These are phyloP conservation scores for Ambrosia trifida DNA, from an alignment of 129 eudicot species.

Conservation along the genomic window DNA sequence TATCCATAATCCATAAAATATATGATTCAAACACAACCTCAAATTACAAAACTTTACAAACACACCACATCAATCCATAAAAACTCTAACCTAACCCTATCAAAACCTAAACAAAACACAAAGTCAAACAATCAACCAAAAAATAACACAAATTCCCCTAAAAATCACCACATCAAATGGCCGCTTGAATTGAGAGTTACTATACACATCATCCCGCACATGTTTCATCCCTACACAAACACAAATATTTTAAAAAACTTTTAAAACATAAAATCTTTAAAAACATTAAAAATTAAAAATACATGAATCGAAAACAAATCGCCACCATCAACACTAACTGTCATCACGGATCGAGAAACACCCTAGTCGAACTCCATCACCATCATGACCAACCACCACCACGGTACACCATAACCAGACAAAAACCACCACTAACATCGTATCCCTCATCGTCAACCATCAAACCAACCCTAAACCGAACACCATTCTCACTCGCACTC, in stretches of 20 bases:
- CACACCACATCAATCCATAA: slow-evolving; percentile 20
- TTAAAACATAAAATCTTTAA: no score
- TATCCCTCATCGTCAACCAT: no score
- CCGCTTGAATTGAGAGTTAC: slow-evolving; percentile 79
- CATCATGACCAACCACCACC: no score
- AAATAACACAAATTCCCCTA: slow-evolving; percentile 13
- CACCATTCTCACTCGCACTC: no score
- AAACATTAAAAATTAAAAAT: neutral
- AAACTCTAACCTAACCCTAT: slow-evolving; percentile 3
- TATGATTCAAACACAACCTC: slow-evolving; percentile 19
- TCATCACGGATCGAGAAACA: no score
- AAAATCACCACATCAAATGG: slow-evolving; percentile 44
- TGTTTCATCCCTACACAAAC: slow-evolving; percentile 78
- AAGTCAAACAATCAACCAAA: slow-evolving; percentile 30
- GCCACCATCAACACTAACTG: no score
- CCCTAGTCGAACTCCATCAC: no score
- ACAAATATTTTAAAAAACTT: neutral
- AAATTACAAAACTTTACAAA: neutral
- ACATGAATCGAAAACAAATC: slow-evolving; percentile 12
- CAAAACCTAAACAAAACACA: slow-evolving; percentile 13
- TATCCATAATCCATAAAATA: neutral
- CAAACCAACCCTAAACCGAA: no score
- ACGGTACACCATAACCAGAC: no score
- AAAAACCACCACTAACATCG: no score
- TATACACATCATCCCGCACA: slow-evolving; percentile 69